phyloP scores from a whole-genome alignment of 1,139 yeast genomes.

The Candida pseudocylindracea region DNA sequence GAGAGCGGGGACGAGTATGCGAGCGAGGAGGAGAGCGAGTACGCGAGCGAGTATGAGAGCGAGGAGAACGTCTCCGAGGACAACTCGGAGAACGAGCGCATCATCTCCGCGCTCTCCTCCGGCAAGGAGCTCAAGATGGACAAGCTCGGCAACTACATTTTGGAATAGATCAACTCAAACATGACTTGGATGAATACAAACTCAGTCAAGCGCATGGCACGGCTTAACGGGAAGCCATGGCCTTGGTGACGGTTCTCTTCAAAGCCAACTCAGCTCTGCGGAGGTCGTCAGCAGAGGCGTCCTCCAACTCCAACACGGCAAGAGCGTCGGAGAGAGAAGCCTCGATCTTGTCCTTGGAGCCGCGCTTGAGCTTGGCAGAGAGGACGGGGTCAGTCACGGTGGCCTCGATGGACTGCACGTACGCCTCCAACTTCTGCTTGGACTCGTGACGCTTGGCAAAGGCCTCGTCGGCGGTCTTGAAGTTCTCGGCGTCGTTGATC shows the following conservation, averaged over 20 bases:
- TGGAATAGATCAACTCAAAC: constrained; percentile 12
- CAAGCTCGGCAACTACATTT: constrained; percentile 55
- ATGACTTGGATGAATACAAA: no score
- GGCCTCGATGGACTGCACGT: constrained; percentile 93
- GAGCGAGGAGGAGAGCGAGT: constrained; percentile 18
- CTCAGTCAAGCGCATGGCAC: no score
- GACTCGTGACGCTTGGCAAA: constrained; percentile 99
- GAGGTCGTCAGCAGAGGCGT: constrained; percentile 86
- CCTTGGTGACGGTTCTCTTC: constrained; percentile 99
- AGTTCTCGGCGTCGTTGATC: constrained; percentile 96
- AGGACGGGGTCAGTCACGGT: constrained; percentile 97
- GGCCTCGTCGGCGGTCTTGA: constrained; percentile 98
- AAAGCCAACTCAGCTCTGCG: constrained; percentile 99
- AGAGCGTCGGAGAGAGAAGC: constrained; percentile 96
- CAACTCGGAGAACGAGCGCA: constrained; percentile 27
- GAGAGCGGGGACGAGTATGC: constrained; percentile 9
- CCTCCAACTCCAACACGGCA: constrained; percentile 96
- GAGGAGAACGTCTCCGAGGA: neutral
- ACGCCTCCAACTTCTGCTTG: constrained; percentile 97
- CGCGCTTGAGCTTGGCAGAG: constrained; percentile 95
- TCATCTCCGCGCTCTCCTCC: constrained; percentile 39
- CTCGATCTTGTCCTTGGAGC: constrained; percentile 96
- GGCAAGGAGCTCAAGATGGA: constrained; percentile 56
- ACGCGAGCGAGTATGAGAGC: neutral
- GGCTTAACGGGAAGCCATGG: constrained; percentile 86